phyloP scores from a whole-genome alignment of 2,329 filamentous ascomycete genomes.

The Alternaria incomplexa region DNA sequence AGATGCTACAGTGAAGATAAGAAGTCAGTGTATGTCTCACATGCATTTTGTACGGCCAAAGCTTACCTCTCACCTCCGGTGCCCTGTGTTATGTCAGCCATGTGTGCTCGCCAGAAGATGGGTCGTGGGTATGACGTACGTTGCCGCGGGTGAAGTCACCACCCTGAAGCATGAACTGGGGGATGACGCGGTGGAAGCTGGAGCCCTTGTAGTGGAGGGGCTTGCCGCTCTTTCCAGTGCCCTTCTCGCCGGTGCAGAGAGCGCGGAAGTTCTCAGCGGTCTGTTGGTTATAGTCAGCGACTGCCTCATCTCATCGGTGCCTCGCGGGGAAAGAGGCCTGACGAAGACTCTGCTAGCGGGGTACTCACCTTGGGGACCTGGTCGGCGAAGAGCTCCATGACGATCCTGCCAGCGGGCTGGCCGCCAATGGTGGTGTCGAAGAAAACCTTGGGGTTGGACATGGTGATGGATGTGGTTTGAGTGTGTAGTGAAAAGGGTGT shows the following conservation, averaged over 20 bases:
- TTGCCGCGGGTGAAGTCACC: conserved; percentile 96
- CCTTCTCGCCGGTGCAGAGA: conserved; percentile 94
- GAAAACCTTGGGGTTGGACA: conserved; percentile 72
- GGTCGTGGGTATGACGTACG: conserved; percentile 61
- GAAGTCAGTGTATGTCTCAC: background rate
- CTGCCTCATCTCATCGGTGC: background rate
- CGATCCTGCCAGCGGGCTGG: conserved; percentile 74
- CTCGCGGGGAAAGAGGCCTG: background rate
- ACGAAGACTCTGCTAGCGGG: conserved; percentile 28
- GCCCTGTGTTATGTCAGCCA: conserved; percentile 25
- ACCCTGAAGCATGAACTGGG: conserved; percentile 98
- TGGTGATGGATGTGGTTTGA: conserved; percentile 27
- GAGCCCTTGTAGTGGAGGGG: conserved; percentile 91
- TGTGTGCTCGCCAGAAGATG: background rate
- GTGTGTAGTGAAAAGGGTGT: conserved; percentile 5
- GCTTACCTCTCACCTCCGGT: conserved; percentile 75
- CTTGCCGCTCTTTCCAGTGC: conserved; percentile 78
- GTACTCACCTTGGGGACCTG: conserved; percentile 70
- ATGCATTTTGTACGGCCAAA: background rate
- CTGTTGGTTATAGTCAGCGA: conserved; percentile 49
- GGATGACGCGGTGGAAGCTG: conserved; percentile 93
- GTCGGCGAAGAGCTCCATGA: conserved; percentile 72
- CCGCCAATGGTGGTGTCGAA: conserved; percentile 88
- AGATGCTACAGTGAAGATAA: conserved; percentile 64
- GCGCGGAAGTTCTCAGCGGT: conserved; percentile 95